Evolutionary conservation across 768 basidiomycete species (phyloP).

Genomic region (Tulasnella sp.): DNA sequence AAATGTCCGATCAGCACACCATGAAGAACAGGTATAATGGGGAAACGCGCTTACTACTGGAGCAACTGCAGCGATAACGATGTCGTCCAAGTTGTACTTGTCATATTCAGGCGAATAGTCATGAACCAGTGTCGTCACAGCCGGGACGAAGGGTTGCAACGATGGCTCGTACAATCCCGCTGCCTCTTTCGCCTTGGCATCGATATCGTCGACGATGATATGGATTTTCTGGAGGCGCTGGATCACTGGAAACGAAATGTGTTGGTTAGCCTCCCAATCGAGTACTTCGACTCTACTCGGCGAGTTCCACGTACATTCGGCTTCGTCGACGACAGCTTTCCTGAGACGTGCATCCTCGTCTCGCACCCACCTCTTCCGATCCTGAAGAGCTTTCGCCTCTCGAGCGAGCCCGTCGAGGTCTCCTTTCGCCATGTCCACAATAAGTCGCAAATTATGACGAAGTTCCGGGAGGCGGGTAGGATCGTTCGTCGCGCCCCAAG

Average conservation of each 20-base stretch:
- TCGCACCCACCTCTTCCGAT: constrained; percentile 59
- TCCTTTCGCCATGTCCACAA: constrained; percentile 67
- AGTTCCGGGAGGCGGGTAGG: constrained; percentile 87
- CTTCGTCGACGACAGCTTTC: constrained; percentile 63
- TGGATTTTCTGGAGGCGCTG: constrained; percentile 66
- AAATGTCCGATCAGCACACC: not conserved
- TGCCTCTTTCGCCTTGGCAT: constrained; percentile 49
- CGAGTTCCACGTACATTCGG: constrained; percentile 55
- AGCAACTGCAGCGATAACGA: constrained; percentile 83
- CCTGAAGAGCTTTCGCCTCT: constrained; percentile 76
- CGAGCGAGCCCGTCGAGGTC: constrained; percentile 82
- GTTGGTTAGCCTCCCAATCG: not conserved
- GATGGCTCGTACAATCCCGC: constrained; percentile 53
- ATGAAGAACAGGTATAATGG: not conserved
- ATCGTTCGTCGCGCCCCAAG: constrained; percentile 83
- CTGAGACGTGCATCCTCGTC: constrained; percentile 60
- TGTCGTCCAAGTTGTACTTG: constrained; percentile 71
- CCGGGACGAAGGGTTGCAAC: constrained; percentile 58
- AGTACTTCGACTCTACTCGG: no score
- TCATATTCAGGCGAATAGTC: constrained; percentile 68
- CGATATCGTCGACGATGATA: constrained; percentile 61
- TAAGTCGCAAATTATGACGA: constrained; percentile 87
- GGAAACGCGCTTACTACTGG: constrained; percentile 44
- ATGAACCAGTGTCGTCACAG: constrained; percentile 58
- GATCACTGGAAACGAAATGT: constrained; percentile 45